A percentile compares a stretch with the other conserved stretches of the same genome.
phyloP scores from a whole-genome alignment of 805 yeast genomes.

The Candida takata region DNA sequence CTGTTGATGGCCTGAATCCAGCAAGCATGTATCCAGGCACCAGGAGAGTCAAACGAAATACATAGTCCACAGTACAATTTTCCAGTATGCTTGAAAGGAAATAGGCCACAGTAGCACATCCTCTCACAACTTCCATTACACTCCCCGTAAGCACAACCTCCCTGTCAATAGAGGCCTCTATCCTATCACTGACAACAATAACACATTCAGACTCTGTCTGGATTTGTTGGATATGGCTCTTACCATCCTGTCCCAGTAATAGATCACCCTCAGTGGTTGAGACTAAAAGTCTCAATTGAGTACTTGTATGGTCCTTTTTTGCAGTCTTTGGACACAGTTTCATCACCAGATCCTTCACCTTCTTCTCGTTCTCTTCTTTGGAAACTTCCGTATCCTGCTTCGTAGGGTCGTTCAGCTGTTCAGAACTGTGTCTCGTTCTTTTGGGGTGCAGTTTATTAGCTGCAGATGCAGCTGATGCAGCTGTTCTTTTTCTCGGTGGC shows the following conservation, averaged over 20 bases:
- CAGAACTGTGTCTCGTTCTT: too few relatives aligned
- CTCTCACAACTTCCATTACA: constrained; percentile 2
- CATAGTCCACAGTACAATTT: not conserved
- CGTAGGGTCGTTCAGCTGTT: too few relatives aligned
- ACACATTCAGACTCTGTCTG: constrained; percentile 4
- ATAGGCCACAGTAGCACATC: not conserved
- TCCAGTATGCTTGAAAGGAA: not conserved
- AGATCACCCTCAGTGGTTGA: constrained; percentile 12
- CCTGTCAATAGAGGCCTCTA: constrained; percentile 11
- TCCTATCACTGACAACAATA: constrained; percentile 5
- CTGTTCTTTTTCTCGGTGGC: constrained; percentile 1
- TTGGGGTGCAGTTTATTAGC: constrained; percentile 6
- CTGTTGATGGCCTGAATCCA: not conserved
- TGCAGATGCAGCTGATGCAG: not conserved
- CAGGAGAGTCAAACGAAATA: not conserved
- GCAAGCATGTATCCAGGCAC: not conserved
- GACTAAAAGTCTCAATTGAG: constrained; percentile 5
- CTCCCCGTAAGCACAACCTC: constrained; percentile 10
- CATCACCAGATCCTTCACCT: constrained; percentile 1
- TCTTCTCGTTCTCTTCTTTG: constrained; percentile 1
- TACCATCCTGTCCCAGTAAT: constrained; percentile 4
- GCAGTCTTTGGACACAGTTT: not conserved
- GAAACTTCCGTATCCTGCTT: constrained; percentile 1
- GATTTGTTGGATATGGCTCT: constrained; percentile 2
- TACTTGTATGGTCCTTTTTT: not conserved